These are phyloP conservation scores for Cladosporium oxysporum DNA, from an alignment of 2,329 filamentous ascomycete genomes.

Conservation along the genomic window DNA sequence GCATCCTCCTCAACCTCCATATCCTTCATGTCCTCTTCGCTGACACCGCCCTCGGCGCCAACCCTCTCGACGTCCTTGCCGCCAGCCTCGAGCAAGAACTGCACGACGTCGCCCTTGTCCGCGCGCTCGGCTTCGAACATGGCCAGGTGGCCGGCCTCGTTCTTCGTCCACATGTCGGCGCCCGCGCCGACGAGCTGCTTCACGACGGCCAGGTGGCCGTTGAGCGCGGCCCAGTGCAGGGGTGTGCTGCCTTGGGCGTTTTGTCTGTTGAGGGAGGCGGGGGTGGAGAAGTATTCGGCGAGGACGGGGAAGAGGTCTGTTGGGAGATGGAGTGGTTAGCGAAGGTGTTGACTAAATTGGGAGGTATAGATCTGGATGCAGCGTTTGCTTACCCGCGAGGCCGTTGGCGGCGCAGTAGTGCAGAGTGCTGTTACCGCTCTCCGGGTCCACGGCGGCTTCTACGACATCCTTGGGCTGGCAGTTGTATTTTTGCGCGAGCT, in stretches of 20 bases:
- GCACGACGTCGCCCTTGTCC: constrained; percentile 51
- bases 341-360: not conserved
- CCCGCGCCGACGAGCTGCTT: constrained; percentile 74
- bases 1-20: constrained; percentile 15
- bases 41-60: constrained; percentile 19
- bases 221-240: constrained; percentile 90
- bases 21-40: constrained; percentile 19
- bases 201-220: constrained; percentile 80
- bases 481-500: constrained; percentile 63
- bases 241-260: constrained; percentile 88
- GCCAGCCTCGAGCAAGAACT: constrained; percentile 50
- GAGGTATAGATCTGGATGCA: too few relatives aligned
- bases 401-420: constrained; percentile 96
- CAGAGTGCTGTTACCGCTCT: constrained; percentile 74
- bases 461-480: constrained; percentile 65
- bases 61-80: constrained; percentile 42
- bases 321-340: constrained; percentile 21
- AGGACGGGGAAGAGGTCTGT: constrained; percentile 26
- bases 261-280: constrained; percentile 61
- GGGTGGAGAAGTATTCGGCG: constrained; percentile 35
- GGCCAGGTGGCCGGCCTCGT: constrained; percentile 74
- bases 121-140: constrained; percentile 54
- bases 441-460: constrained; percentile 68
- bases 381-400: constrained; percentile 60
- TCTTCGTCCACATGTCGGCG: constrained; percentile 75